Base-by-base conservation (phyloP, 75 land plant species). In the Cunninghamia lanceolata region DNA sequence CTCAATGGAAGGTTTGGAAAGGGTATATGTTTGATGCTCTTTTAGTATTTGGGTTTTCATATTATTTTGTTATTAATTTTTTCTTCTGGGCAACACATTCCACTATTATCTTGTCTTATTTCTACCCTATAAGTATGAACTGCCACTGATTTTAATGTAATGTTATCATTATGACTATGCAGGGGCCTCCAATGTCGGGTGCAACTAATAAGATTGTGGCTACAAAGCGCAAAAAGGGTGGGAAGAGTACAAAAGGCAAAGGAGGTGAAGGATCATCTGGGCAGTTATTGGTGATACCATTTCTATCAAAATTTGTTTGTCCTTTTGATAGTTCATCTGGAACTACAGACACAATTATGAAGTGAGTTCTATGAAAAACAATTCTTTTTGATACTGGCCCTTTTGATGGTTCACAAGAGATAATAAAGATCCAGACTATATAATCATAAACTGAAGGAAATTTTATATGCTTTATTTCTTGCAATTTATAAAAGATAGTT, bases 241-340 rank as follows among this genome's bases (percentile, higher is more conserved):
- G 92, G 56, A 95, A 90, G 82, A 87, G 80, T 52, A n/a, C 74
- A n/a, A 94, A 87, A 82, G 81, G 81, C 43, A 92, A 88, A 71
- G 91, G 92, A 42, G 87, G 85, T 54, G 85, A 83, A 13, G 83
- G 89, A 15, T 93, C 93, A 74, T 89, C 94, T 77, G 98, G 97
- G 82, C 97, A 96, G 79, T 85, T 94, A 83, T 84, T 95, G 63
- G 95, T 96, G 71, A 88, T 96, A 73, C 98, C 98, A 78, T 96
- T 91, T 85, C 82, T 96, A 81, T 95, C 95, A 68, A 95, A 90
- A 87, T 94, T 91, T 88, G 89, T 93, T 45, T 85, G 92, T 84
- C 98, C 98, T n/a, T 82, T 89, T 47, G 93, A 92, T 89, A 87
- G 87, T 82, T 56, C 87, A 46, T 68, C 66, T 53, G 78, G 85